phyloP scores from a whole-genome alignment of 2,329 filamentous ascomycete species.

The Fusarium metavorans region DNA sequence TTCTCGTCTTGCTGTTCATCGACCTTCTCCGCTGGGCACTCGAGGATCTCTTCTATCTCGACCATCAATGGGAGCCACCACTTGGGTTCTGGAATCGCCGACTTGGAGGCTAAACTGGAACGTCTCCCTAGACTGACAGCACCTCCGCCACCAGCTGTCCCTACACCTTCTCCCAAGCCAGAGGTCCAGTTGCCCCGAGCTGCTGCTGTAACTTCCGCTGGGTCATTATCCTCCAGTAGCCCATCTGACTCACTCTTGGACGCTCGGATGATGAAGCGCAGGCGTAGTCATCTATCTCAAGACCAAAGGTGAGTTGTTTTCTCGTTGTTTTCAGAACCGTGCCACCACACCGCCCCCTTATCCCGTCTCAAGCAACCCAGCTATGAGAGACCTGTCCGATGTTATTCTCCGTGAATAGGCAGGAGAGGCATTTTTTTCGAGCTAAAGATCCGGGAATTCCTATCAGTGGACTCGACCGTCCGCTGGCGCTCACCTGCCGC shows the following conservation, averaged over 20 bases:
- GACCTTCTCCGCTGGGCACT: constrained; percentile 60
- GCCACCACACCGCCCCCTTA: not conserved
- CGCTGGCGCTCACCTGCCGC: not conserved
- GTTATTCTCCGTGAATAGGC: not conserved
- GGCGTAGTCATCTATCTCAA: constrained; percentile 39
- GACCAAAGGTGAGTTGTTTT: constrained; percentile 37
- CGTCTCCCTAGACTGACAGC: constrained; percentile 40
- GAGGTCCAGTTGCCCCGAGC: constrained; percentile 21
- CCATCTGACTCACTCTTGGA: constrained; percentile 34
- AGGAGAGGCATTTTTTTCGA: not conserved
- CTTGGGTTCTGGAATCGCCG: constrained; percentile 49
- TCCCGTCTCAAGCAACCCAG: not conserved
- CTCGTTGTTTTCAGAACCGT: not conserved
- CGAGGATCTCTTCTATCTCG: constrained; percentile 66
- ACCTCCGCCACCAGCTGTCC: constrained; percentile 16
- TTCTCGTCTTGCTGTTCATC: constrained; percentile 63
- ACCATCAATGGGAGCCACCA: constrained; percentile 59
- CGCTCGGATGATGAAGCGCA: constrained; percentile 32
- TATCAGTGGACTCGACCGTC: not conserved
- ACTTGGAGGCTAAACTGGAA: constrained; percentile 54
- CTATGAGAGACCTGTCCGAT: not conserved
- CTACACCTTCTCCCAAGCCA: constrained; percentile 16
- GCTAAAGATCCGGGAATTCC: not conserved
- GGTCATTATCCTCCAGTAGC: constrained; percentile 9
- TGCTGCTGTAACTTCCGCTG: not conserved